Base-by-base conservation (phyloP, 2,329 filamentous ascomycete species). In the Colletotrichum sp. region DNA sequence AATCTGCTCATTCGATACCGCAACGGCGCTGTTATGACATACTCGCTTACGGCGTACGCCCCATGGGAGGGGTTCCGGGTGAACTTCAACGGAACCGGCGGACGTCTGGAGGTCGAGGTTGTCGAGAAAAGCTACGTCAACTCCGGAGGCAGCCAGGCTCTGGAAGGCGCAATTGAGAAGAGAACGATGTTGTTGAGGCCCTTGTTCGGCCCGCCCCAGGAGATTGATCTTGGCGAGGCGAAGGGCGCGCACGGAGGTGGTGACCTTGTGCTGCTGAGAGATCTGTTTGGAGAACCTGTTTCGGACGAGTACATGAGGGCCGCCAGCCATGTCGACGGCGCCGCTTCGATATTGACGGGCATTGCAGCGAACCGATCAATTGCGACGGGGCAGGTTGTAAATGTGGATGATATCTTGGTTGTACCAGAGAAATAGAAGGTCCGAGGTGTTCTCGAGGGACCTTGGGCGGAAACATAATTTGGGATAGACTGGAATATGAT, bases 91-190 rank as follows among this genome's bases (percentile, higher is more conserved):
- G 90, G 91, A 5, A 92, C 88, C 0, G 87, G 87, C 6, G 91
- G 91, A 0, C 83, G 91, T 1, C 80, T 93, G 4, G 91, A 93
- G 82, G 85, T 92, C 71, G 90, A 92, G 78, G 89, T 93, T 0
- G 89, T 92, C 0, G 91, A 93, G 81, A 90, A 90, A 74, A 90
- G 89, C 77, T 92, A 92, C 77, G 89, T 91, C 52, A 92, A 91
- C 79, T 89, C 90, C 2, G 90, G 90, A 0, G 90, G 90, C 0
- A 89, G 91, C 34, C 90, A 92, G 80, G 85, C 87, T 3, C 80
- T 85, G 0, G 89, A 92, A 78, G 90, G 90, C 0, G 87, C 87
- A 0, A 81, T 91, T 10, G 89, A 91, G 79, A 84, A 81, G 61
- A 84, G 86, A 59, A 85, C 84, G 4, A 86, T 92, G 34, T 80